These are phyloP conservation scores for Serendipita indica DNA, from an alignment of 768 basidiomycete species.

Conservation along the genomic window DNA sequence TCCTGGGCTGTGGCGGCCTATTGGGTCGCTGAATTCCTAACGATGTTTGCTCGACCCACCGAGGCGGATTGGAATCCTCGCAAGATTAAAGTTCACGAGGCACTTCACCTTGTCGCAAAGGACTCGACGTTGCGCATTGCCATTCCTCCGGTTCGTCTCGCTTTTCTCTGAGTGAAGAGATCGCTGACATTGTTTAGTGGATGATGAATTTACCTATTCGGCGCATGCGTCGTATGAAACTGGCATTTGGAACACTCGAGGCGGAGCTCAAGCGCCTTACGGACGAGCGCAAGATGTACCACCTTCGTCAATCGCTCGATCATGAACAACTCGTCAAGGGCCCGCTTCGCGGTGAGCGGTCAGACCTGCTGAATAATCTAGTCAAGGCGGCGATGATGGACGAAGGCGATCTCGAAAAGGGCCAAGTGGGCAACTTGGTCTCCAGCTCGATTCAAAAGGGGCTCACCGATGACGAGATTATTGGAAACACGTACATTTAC, in stretches of 20 bases:
- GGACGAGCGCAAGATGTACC: neutral
- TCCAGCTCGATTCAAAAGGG: conserved; percentile 5
- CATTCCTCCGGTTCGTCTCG: neutral
- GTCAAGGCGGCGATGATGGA: conserved; percentile 1
- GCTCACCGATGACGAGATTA: neutral
- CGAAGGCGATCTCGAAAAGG: conserved; percentile 5
- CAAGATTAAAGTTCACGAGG: conserved; percentile 7
- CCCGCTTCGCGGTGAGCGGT: neutral
- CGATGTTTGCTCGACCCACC: neutral
- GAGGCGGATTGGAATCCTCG: conserved; percentile 1
- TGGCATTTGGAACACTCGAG: neutral
- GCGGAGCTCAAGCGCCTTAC: conserved; percentile 3
- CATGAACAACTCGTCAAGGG: neutral
- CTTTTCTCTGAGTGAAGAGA: neutral
- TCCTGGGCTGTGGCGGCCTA: neutral
- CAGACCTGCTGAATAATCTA: conserved; percentile 6
- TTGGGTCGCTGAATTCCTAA: neutral
- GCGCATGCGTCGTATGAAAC: neutral
- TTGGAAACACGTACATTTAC: conserved; percentile 8
- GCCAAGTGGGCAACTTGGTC: neutral
- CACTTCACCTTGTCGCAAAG: conserved; percentile 6
- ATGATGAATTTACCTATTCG: conserved; percentile 4
- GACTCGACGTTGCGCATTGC: conserved; percentile 1
- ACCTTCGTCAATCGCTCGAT: neutral
- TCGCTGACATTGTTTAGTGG: neutral